A percentile compares a stretch with the other conserved stretches of the same genome.
phyloP scores from a whole-genome alignment of 176 grass and related monocot species.

The Phyllostachys edulis region DNA sequence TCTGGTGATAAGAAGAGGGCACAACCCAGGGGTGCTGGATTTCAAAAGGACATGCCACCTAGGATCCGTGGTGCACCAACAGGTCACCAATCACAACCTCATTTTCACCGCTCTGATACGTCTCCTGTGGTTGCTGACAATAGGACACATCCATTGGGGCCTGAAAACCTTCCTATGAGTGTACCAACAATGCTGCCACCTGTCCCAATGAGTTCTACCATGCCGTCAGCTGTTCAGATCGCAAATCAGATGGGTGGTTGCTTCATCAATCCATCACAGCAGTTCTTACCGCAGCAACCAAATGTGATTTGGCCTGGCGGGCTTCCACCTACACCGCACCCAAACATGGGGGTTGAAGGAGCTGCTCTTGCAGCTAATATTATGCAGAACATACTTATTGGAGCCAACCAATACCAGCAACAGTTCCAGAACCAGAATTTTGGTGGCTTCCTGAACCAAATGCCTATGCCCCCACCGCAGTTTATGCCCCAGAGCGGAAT shows the following conservation, averaged over 20 bases:
- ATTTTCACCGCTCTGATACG: conserved; percentile 24
- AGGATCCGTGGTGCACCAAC: conserved; percentile 4
- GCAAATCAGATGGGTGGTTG: conserved; percentile 47
- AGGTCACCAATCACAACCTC: conserved; percentile 11
- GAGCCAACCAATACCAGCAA: conserved; percentile 39
- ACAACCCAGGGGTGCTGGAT: conserved; percentile 26
- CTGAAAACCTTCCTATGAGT: conserved; percentile 20
- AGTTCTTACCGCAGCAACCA: conserved; percentile 45
- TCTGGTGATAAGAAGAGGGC: conserved; percentile 49
- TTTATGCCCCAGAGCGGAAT: conserved; percentile 30
- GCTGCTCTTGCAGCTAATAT: conserved; percentile 49
- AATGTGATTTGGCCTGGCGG: conserved; percentile 47
- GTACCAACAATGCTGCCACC: conserved; percentile 24
- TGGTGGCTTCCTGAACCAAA: conserved; percentile 38
- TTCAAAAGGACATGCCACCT: conserved; percentile 32
- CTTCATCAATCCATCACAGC: conserved; percentile 52
- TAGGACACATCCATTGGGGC: background rate
- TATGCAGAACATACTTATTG: conserved; percentile 41
- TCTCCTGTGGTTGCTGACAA: background rate
- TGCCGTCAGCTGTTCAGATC: conserved; percentile 32
- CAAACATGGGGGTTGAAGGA: conserved; percentile 49
- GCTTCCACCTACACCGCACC: conserved; percentile 33
- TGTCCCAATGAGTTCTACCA: conserved; percentile 35
- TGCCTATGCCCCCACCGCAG: conserved; percentile 42
- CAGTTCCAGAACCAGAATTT: conserved; percentile 52